These are phyloP conservation scores for Elsinoe perseae DNA, from an alignment of 2,329 filamentous ascomycete species.

Conservation along the genomic window DNA sequence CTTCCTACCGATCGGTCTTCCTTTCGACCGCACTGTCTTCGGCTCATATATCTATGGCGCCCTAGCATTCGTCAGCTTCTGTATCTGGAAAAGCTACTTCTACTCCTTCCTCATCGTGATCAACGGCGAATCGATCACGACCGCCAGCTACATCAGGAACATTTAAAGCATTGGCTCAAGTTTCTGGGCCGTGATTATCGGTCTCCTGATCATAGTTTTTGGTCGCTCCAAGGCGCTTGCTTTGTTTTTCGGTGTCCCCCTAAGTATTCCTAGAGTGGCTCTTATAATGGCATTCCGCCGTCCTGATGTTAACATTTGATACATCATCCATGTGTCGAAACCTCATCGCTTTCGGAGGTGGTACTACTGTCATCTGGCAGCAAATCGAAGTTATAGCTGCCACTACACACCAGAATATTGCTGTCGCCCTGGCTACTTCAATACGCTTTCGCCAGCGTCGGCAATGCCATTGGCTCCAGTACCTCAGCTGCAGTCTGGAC, in stretches of 20 bases:
- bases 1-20: conserved; percentile 49
- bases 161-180: conserved; percentile 35
- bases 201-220: conserved; percentile 40
- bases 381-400: conserved; percentile 51
- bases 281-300: conserved; percentile 33
- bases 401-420: conserved; percentile 27
- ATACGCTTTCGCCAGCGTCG: conserved; percentile 26
- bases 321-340: conserved; percentile 50
- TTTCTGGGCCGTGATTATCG: conserved; percentile 40
- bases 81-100: conserved; percentile 36
- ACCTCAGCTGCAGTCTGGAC: conserved; percentile 23
- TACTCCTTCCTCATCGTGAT: conserved; percentile 42
- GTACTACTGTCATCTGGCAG: conserved; percentile 47
- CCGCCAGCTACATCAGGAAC: conserved; percentile 27
- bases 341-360: conserved; percentile 48
- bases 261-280: conserved; percentile 29
- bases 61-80: conserved; percentile 42
- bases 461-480: conserved; percentile 25
- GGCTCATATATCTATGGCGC: conserved; percentile 37
- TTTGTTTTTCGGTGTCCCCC: conserved; percentile 29
- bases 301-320: conserved; percentile 38
- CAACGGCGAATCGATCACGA: conserved; percentile 33
- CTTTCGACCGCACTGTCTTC: conserved; percentile 44
- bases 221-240: conserved; percentile 44
- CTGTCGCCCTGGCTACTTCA: conserved; percentile 32